These are phyloP conservation scores for Gynandropsis gynandra DNA, from an alignment of 345 rosid species.

Conservation along the genomic window DNA sequence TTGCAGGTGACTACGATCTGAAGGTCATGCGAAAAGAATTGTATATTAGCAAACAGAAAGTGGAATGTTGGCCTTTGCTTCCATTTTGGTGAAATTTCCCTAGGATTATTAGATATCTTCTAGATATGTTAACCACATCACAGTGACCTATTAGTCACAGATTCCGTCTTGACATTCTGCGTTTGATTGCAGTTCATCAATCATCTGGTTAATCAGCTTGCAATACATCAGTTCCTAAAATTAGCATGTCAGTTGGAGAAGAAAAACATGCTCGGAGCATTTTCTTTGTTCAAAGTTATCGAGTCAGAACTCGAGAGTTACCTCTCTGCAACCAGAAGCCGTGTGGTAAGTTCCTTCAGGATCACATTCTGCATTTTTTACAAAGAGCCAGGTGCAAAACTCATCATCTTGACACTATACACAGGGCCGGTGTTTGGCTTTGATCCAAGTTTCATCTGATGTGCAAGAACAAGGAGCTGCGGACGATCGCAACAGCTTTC, in stretches of 20 bases:
- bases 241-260: too few species aligned
- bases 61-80: slow-evolving; percentile 34
- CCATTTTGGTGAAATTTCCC: too few species aligned
- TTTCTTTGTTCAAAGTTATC: too few species aligned
- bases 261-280: too few species aligned
- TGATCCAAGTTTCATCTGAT: slow-evolving; percentile 92
- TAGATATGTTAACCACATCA: slow-evolving; percentile 5
- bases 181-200: too few species aligned
- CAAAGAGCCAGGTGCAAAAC: too few species aligned
- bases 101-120: neutral
- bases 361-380: slow-evolving; percentile 1
- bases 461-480: too few species aligned
- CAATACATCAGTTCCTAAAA: too few species aligned
- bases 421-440: slow-evolving; percentile 64
- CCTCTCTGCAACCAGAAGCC: slow-evolving; percentile 74
- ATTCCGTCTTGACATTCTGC: too few species aligned
- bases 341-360: slow-evolving; percentile 51
- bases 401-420: slow-evolving; percentile 5
- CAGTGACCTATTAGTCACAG: slow-evolving; percentile 4
- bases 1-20: too few species aligned
- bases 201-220: too few species aligned
- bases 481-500: too few species aligned
- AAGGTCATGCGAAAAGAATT: slow-evolving; percentile 95
- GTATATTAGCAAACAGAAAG: slow-evolving; percentile 77
- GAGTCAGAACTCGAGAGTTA: slow-evolving; percentile 81